Percentiles rank a stretch among this genome's conserved stretches.
phyloP scores from a whole-genome alignment of 148 eudicot species.

The Euryodendron excelsum region DNA sequence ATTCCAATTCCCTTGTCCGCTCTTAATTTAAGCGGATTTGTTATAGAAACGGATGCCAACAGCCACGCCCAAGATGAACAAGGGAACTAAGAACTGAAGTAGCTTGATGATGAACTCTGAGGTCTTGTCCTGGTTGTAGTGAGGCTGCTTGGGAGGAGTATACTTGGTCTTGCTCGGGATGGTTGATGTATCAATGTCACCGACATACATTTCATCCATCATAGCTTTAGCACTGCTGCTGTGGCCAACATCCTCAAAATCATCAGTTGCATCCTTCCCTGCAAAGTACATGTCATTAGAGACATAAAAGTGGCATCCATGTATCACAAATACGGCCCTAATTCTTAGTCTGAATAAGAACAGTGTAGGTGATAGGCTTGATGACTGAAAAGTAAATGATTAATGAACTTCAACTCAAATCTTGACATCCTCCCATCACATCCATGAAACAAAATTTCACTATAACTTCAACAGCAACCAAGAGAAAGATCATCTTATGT shows the following conservation, averaged over 20 bases:
- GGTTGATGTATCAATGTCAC: slow-evolving; percentile 61
- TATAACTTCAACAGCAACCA: not conserved
- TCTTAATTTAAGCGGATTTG: slow-evolving; percentile 46
- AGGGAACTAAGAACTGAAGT: slow-evolving; percentile 85
- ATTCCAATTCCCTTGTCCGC: not conserved
- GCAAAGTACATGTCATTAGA: slow-evolving; percentile 19
- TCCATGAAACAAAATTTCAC: not conserved
- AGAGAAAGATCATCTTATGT: too few relatives aligned
- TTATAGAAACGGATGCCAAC: slow-evolving; percentile 71
- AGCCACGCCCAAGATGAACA: slow-evolving; percentile 66
- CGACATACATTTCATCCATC: slow-evolving; percentile 74
- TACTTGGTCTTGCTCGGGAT: slow-evolving; percentile 51
- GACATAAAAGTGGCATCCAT: not conserved
- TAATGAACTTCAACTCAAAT: too few relatives aligned
- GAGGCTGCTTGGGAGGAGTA: slow-evolving; percentile 71
- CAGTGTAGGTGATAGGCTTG: too few relatives aligned
- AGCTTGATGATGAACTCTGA: slow-evolving; percentile 68
- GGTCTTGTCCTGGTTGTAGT: slow-evolving; percentile 65
- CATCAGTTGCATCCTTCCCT: slow-evolving; percentile 96
- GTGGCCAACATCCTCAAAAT: slow-evolving; percentile 92
- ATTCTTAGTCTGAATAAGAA: not conserved
- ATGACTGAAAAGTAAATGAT: too few relatives aligned
- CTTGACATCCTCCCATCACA: not conserved
- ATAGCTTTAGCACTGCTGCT: slow-evolving; percentile 77
- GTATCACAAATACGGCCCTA: not conserved